Conservation (phyloP, 306 rosid species). For the cucumber (Cucumis sativus) region Cucumber_9930_V3 NC_026660.2:26408001-26408500, state of each 20-base stretch:
- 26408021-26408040: not conserved
- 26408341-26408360: constrained; percentile 6
- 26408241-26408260: constrained; percentile 69
- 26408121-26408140: not conserved
- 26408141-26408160: not conserved
- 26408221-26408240: constrained; percentile 51
- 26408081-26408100: not conserved
- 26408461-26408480: not conserved
- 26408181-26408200: not conserved
- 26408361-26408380: not conserved
- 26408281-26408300: constrained; percentile 84
- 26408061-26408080: not conserved
- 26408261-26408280: constrained; percentile 62
- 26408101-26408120: not conserved
- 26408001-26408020: not conserved
- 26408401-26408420: not conserved
- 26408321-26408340: constrained; percentile 30
- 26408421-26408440: constrained; percentile 3
- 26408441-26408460: constrained; percentile 2
- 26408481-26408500: not conserved
- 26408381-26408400: not conserved
- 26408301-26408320: constrained; percentile 58
- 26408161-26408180: not conserved
- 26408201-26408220: constrained; percentile 43
- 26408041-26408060: not conserved